Evolutionary conservation across 1,284 basidiomycete genomes (phyloP), one percentile per base, ranked within the genome.

Genomic region (Rhodotorula sp.): DNA sequence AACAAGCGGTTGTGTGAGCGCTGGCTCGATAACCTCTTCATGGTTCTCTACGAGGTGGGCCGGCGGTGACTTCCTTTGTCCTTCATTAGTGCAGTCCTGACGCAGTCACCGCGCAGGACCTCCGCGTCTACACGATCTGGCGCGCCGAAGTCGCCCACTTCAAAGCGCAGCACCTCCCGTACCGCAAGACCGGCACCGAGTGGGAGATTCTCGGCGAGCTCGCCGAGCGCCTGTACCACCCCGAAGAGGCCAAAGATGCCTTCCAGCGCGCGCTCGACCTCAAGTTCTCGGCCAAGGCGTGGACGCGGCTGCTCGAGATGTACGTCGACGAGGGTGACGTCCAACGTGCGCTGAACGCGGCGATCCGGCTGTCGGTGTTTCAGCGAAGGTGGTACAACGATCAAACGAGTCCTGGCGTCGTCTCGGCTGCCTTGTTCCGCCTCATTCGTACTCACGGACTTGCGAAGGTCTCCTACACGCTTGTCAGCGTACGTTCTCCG

Each of bases 111-210:
- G 8, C 2, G n/a, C 70, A 94, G 89, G 95, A 99, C 79, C 83
- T 99, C 59, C 88, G 96, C n/a, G 91, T 99, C 19, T 99, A 95
- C 89, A 99, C 96, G 0, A 99, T 99, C 78, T 99, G 96, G 88
- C 88, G 95, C 29, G 95, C 96, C 6, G 96, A 99, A 79, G 90
- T 98, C n/a, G 92, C 93, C 1, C 95, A 99, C 79, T 99, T 96
- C 86, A 96, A 95, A 79, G 93, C 91, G 0, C 95, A 98, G 79
- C 91, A 95, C 76, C 90, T 98, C 71, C 93, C 94, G 0, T 99
- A 98, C 79, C 88, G 91, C 73, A 98, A 98, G 83, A 97, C 95
- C 0, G 93, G 91, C 0, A 84, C 92, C 24, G 95, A 99, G 81
- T 99, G 96, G 95, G 95, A 99, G 82, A 97, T 99, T 59, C 84